These are phyloP conservation scores for Colletotrichum lupini DNA, from an alignment of 2,329 filamentous ascomycete genomes.

Conservation along the genomic window DNA sequence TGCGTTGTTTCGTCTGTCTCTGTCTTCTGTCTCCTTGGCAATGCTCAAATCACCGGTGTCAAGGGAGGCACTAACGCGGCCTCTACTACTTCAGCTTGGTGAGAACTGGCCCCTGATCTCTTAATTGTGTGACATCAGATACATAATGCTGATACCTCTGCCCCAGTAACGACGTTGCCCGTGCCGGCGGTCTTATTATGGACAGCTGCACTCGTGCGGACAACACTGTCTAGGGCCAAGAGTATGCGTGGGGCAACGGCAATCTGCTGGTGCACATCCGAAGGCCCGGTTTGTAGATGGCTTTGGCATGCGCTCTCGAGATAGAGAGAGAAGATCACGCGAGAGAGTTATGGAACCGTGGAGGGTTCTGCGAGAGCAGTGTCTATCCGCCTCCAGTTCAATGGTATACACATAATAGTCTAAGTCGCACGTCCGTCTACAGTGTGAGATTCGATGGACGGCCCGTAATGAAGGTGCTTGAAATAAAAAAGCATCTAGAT, in stretches of 20 bases:
- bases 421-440: no score
- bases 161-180: constrained; percentile 29
- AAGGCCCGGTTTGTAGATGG: no score
- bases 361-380: no score
- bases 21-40: constrained; percentile 15
- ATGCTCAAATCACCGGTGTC: constrained; percentile 11
- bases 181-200: constrained; percentile 27
- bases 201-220: constrained; percentile 29
- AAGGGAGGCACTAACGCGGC: background rate
- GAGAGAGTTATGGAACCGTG: no score
- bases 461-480: no score
- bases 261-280: constrained; percentile 19
- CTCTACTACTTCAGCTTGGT: constrained; percentile 22
- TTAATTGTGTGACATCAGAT: no score
- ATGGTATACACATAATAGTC: no score
- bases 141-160: background rate
- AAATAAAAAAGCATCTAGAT: no score
- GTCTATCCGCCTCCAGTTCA: no score
- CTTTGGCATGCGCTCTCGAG: no score
- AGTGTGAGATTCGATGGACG: no score
- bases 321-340: no score
- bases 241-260: constrained; percentile 17
- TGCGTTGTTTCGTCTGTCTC: background rate
- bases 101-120: background rate
- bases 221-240: constrained; percentile 26